Conservation (phyloP, 495 filamentous ascomycete species). For the Usnea hakonensis region DNA sequence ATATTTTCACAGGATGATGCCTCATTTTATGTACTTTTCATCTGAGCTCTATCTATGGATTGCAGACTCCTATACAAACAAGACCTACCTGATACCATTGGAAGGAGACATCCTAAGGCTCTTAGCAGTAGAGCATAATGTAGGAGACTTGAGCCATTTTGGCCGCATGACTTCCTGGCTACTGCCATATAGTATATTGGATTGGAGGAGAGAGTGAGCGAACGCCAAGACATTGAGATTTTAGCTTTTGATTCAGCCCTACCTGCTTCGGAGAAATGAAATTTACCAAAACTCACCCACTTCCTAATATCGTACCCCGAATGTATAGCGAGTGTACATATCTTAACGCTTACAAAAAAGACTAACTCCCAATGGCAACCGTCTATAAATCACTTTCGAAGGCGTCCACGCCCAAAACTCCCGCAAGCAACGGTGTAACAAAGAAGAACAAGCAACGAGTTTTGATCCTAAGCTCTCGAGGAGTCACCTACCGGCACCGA, state of each 20-base stretch:
- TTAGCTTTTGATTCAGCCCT: background rate
- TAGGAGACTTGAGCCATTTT: too few species aligned
- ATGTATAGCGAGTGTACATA: background rate
- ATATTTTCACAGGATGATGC: too few species aligned
- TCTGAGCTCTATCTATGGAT: too few species aligned
- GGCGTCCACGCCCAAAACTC: conserved; percentile 1
- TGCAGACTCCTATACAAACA: too few species aligned
- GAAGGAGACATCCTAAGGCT: too few species aligned
- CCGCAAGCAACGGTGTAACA: conserved; percentile 30
- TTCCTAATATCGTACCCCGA: background rate
- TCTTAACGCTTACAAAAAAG: background rate
- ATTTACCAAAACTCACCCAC: background rate
- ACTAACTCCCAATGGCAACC: conserved; percentile 57
- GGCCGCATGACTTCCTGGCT: too few species aligned
- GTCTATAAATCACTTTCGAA: conserved; percentile 92
- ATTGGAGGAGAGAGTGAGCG: background rate
- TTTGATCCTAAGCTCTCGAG: conserved; percentile 80
- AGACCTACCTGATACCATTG: too few species aligned
- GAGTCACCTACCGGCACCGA: conserved; percentile 84
- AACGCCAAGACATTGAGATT: background rate
- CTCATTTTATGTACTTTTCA: too few species aligned
- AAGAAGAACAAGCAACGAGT: conserved; percentile 70
- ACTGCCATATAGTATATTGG: too few species aligned
- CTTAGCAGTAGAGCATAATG: too few species aligned
- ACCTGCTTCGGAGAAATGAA: background rate